Evolutionary conservation across 176 grass and related monocot genomes (phyloP), one percentile per base, ranked within the genome.

Genomic region (Zizania latifolia): DNA sequence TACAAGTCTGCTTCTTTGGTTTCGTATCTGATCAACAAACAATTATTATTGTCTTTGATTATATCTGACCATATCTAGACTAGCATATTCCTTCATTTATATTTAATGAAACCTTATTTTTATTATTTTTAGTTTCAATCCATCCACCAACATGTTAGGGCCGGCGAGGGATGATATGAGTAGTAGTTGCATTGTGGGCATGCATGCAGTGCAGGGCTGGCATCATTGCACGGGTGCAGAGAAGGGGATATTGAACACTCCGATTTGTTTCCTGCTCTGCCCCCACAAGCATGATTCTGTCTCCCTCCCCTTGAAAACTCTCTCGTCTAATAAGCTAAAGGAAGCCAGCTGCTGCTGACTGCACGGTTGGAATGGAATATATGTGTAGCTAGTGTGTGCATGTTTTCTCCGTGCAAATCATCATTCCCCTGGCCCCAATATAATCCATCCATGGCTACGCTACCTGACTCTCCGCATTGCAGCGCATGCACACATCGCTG

Each of bases 281-380:
- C 50, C 62, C 55, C 35, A 71, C 36, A 53, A 9, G 48, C n/a
- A 76, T 86, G 65, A 77, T 76, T 81, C 71, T 81, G 84, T 81
- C 78, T 64, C 45, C 54, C 77, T 16, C 43, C 3, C 4, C 44
- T 48, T 16, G 19, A 48, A 5, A 5, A 24, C 1, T 30, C 33
- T 37, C 62, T 60, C 37, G 44, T 72, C 38, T 37, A 29, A 27
- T 30, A 35, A n/a, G n/a, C n/a, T n/a, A n/a, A n/a, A n/a, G n/a
- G n/a, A n/a, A n/a, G n/a, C n/a, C n/a, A n/a, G n/a, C n/a, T n/a
- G n/a, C n/a, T n/a, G n/a, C n/a, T n/a, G n/a, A n/a, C n/a, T n/a
- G n/a, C n/a, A n/a, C n/a, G n/a, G n/a, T n/a, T n/a, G n/a, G n/a
- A n/a, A n/a, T n/a, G n/a, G n/a, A n/a, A n/a, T n/a, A n/a, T n/a